Base-by-base conservation (phyloP, 2,329 filamentous ascomycete species). In the Chaetomiaceae sp. region DNA sequence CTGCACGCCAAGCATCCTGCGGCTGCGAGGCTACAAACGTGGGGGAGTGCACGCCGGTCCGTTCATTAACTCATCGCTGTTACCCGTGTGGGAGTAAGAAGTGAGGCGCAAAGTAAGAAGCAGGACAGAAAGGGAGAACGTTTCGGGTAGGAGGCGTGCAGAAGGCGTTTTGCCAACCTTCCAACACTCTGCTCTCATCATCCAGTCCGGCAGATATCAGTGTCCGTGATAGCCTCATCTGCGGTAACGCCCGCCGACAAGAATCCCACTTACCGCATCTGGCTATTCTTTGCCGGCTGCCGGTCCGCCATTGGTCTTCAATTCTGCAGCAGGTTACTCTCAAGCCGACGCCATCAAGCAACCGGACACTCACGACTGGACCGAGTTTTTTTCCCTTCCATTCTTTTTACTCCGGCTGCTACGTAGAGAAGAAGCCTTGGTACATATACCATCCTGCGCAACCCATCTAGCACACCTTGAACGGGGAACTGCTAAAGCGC, bases 11-110 rank as follows among this genome's bases (percentile, higher is more conserved):
- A 57, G 55, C 27, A n/a, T 25, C 42, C 44, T 41, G 25, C 27
- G 23, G 40, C 57, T 55, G 55, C 55, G 51, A 59, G 57, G 57
- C 57, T 56, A 44, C 29, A 20, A 46, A 48, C 57, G 55, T 57
- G 55, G 52, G 55, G 55, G n/a, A n/a, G 45, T 23, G 48, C 21
- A 38, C 37, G 20, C 16, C 5, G 7, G 20, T 30, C 25, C n/a
- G 20, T 9, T 18, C 38, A 38, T 27, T 27, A 14, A 16, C 33
- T 45, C 32, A 20, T 21, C 14, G 5, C 9, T 20, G 38, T 18
- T 21, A n/a, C n/a, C 16, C 11, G 16, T 32, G 48, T 44, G 32
- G 23, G 40, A 38, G 32, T n/a, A 5, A 29, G 27, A 25, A 29
- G 34, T 42, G 47, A 43, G 20, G 41, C 23, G 36, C 29, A 20